These are phyloP conservation scores for Lentinula lateritia DNA, from an alignment of 768 basidiomycete genomes.

Conservation along the genomic window DNA sequence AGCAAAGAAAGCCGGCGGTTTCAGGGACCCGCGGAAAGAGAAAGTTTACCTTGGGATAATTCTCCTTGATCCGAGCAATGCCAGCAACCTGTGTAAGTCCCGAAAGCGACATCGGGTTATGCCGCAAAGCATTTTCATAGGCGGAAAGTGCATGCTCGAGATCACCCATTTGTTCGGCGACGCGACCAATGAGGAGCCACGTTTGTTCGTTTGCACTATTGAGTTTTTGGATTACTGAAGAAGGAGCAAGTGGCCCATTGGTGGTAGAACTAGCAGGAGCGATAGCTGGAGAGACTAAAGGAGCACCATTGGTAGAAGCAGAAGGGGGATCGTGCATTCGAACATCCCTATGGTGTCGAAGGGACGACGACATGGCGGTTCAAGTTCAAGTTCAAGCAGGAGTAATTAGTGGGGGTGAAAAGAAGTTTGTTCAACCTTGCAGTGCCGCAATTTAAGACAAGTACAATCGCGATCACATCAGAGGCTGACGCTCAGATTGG, in stretches of 20 bases:
- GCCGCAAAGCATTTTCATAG: conserved; percentile 93
- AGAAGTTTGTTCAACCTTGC: conserved; percentile 30
- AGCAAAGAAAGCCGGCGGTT: conserved; percentile 21
- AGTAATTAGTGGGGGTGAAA: conserved; percentile 39
- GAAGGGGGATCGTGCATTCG: conserved; percentile 58
- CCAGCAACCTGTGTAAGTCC: conserved; percentile 93
- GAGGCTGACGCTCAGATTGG: conserved; percentile 29
- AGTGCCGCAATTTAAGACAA: conserved; percentile 41
- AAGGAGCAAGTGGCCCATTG: conserved; percentile 24
- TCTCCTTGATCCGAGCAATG: conserved; percentile 95
- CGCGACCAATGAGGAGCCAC: conserved; percentile 93
- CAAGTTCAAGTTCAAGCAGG: conserved; percentile 22
- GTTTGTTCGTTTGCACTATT: conserved; percentile 89
- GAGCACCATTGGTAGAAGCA: conserved; percentile 22
- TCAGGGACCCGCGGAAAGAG: conserved; percentile 17
- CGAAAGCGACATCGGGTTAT: conserved; percentile 87
- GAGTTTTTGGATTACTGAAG: conserved; percentile 66
- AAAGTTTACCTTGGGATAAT: conserved; percentile 83
- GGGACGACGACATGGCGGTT: conserved; percentile 42
- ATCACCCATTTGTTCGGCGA: conserved; percentile 94
- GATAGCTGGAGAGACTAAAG: neutral
- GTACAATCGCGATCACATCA: conserved; percentile 47
- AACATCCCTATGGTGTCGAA: conserved; percentile 60
- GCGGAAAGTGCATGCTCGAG: conserved; percentile 87
- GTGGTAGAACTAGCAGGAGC: neutral